Evolutionary conservation across 2,329 filamentous ascomycete genomes (phyloP).

Genomic region (Plenodomus lindquistii): DNA sequence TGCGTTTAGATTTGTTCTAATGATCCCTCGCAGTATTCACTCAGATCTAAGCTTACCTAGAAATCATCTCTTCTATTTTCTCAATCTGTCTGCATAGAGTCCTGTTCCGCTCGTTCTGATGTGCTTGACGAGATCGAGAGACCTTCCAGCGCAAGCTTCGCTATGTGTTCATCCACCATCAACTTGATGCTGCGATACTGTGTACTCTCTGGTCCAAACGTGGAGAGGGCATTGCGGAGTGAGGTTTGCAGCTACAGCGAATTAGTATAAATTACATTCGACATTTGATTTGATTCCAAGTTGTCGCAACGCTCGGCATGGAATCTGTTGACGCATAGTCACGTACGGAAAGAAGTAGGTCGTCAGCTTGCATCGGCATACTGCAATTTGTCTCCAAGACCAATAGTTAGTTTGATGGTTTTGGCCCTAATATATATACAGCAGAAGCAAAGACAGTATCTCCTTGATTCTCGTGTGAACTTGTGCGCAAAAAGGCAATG

Average conservation of each 20-base stretch:
- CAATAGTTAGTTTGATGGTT: too few species aligned
- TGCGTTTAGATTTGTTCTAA: background rate
- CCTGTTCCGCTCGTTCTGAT: background rate
- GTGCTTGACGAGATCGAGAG: constrained; percentile 14
- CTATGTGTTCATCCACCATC: constrained; percentile 37
- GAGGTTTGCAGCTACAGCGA: constrained; percentile 36
- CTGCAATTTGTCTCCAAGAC: too few species aligned
- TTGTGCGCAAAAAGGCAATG: too few species aligned
- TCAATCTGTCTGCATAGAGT: constrained; percentile 2
- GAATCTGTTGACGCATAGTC: too few species aligned
- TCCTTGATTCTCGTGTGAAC: too few species aligned
- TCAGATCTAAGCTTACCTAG: too few species aligned
- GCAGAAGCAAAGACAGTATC: too few species aligned
- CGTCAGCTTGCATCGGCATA: constrained; percentile 31
- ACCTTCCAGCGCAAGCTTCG: constrained; percentile 26
- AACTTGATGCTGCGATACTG: constrained; percentile 37
- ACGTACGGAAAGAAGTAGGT: constrained; percentile 35
- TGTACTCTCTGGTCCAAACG: constrained; percentile 35
- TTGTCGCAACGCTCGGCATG: too few species aligned
- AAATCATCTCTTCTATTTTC: background rate
- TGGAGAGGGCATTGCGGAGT: constrained; percentile 39
- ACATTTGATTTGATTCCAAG: too few species aligned
- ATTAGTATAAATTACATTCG: constrained; percentile 1
- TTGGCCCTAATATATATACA: too few species aligned
- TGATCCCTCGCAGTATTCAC: too few species aligned